Percentiles rank a stretch among this genome's conserved stretches.
These are phyloP conservation scores for Pestalotiopsis sp. DNA, from an alignment of 2,329 filamentous ascomycete genomes.

Conservation along the genomic window DNA sequence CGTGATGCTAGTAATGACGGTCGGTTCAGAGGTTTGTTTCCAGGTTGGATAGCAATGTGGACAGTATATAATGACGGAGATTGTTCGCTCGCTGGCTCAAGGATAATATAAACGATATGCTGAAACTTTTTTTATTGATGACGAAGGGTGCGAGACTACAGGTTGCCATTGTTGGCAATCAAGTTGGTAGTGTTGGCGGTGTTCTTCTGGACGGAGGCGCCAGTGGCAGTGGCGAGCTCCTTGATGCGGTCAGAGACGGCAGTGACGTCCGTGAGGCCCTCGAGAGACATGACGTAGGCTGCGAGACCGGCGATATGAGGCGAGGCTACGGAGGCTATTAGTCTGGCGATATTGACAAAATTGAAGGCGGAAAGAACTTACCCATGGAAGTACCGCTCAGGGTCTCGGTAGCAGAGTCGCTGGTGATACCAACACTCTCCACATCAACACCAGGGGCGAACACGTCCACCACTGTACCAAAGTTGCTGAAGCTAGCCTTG, in stretches of 20 bases:
- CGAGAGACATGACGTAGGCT: constrained; percentile 64
- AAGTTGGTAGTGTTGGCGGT: constrained; percentile 44
- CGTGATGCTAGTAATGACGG: neutral
- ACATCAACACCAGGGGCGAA: constrained; percentile 58
- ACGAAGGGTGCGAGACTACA: constrained; percentile 10
- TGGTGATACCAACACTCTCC: constrained; percentile 52
- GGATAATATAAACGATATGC: constrained; percentile 18
- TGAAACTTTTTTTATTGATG: constrained; percentile 18
- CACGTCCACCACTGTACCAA: constrained; percentile 52
- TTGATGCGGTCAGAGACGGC: constrained; percentile 50
- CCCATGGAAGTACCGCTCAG: constrained; percentile 61
- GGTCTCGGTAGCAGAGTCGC: constrained; percentile 41
- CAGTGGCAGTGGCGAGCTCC: constrained; percentile 48
- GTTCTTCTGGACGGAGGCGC: constrained; percentile 45
- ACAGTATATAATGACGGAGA: neutral
- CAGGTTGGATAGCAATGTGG: no score
- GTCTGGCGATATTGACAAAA: neutral
- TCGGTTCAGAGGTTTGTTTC: neutral
- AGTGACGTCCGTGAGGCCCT: constrained; percentile 45
- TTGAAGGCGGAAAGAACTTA: constrained; percentile 24
- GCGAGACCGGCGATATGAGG: constrained; percentile 69
- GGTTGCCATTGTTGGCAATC: constrained; percentile 58
- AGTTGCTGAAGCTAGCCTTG: constrained; percentile 59
- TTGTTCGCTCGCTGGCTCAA: neutral
- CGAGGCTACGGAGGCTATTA: constrained; percentile 47